Conservation (phyloP, 129 eudicot species). For the Flaveria sonorensis region DNA sequence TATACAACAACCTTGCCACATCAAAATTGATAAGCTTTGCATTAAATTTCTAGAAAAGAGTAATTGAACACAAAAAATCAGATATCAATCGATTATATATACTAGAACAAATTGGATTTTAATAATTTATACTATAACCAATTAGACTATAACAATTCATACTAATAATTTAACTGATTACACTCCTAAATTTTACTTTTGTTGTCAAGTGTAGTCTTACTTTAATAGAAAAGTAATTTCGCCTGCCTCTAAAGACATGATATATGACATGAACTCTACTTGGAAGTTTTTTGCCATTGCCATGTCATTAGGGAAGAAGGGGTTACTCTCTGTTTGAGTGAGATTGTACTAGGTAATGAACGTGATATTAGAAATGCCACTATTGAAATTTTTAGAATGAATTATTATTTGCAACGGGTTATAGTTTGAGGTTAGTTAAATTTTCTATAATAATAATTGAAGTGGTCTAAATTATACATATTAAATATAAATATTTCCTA, state of each 20-base stretch:
- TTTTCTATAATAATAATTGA: too few species aligned
- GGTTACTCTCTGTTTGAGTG: background rate
- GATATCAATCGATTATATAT: background rate
- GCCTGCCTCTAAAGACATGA: background rate
- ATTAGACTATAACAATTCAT: background rate
- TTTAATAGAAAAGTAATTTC: background rate
- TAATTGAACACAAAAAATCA: background rate
- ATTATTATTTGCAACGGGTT: background rate
- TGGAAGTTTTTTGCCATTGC: too few species aligned
- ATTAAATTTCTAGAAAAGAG: background rate
- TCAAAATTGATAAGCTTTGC: conserved; percentile 14
- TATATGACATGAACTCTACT: background rate
- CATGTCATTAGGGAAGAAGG: background rate
- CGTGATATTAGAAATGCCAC: background rate
- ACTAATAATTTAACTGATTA: background rate
- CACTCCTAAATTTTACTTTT: background rate
- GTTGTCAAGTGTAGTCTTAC: background rate
- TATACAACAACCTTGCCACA: background rate
- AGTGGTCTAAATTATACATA: too few species aligned
- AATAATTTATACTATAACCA: background rate
- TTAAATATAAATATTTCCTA: too few species aligned
- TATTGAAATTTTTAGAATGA: background rate
- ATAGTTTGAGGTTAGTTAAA: background rate
- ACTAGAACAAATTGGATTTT: background rate
- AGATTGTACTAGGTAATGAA: background rate